Evolutionary conservation across 352 stramenopile species (phyloP), one percentile per base, ranked within the genome.

Genomic region (Phytophthora citricola): DNA sequence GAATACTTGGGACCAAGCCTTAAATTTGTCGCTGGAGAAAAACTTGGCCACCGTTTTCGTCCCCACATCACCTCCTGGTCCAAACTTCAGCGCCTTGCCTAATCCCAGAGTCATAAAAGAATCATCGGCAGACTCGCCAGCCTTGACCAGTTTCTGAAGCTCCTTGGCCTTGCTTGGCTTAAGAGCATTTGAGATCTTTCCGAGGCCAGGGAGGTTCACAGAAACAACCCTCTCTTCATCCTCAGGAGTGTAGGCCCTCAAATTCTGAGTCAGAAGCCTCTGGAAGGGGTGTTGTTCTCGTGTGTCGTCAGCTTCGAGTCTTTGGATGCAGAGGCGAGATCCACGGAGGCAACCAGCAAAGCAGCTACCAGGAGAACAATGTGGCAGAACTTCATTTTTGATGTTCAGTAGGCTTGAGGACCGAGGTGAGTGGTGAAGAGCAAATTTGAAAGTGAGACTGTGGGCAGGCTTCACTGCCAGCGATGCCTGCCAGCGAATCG

Each of bases 341-440:
- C 40, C 8, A 9, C 5, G 12, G 5, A 26, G 17, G 17, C 40
- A 11, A 5, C 15, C 40, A 47, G 17, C 40, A 47, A 7, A 29
- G 17, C 17, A 29, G 15, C 17, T 20, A 20, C 22, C 17, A 47
- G 15, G 5, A 47, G n/a, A 20, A 47, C 40, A 27, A 47, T 26
- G 17, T 47, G 40, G 40, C 22, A 22, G n/a, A 47, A 6, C 10
- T 27, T 47, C 40, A 47, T 47, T 47, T 47, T n/a, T 27, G n/a
- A 47, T 20, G 15, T 47, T 47, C 40, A 14, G 17, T 15, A 26
- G 9, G 40, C 17, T 29, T 47, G 40, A 29, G 7, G 11, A 34
- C 7, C 31, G 40, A 26, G 17, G 15, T 9, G 40, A 47, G 40
- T 27, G 17, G 40, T 22, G 40, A 20, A 22, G 0, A 27, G 40